phyloP scores from a whole-genome alignment of 1,139 yeast genomes.

The Petasospora rhodanensis region DNA sequence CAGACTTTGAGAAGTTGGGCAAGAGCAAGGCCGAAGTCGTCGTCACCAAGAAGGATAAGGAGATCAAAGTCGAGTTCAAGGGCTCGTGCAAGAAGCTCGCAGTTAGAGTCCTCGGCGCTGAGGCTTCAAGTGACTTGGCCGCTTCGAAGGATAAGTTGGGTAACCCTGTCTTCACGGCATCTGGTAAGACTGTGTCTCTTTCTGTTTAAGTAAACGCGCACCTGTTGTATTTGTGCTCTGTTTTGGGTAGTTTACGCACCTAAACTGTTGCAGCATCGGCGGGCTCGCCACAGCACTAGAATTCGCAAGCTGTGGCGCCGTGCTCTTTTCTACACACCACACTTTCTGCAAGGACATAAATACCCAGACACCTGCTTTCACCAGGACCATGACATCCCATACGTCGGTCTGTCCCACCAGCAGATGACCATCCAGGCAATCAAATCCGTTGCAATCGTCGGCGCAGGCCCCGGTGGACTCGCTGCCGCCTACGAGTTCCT shows the following conservation, averaged over 20 bases:
- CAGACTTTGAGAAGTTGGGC: conserved; percentile 13
- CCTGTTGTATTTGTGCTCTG: no score
- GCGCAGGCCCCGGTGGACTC: conserved; percentile 39
- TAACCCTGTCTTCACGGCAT: conserved; percentile 9
- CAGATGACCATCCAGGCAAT: no score
- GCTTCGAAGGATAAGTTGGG: conserved; percentile 12
- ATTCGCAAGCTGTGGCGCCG: no score
- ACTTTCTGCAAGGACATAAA: no score
- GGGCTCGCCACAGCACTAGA: no score
- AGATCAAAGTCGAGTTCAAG: conserved; percentile 8
- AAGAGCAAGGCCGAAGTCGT: conserved; percentile 10
- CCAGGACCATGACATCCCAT: no score
- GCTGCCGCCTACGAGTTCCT: conserved; percentile 30
- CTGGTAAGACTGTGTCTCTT: conserved; percentile 8
- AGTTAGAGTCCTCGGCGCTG: conserved; percentile 15
- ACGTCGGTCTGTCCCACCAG: no score
- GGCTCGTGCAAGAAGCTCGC: conserved; percentile 12
- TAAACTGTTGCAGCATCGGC: no score
- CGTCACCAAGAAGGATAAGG: conserved; percentile 9
- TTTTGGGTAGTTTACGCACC: no score
- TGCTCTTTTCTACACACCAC: no score
- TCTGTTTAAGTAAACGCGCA: no score
- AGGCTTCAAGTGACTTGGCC: conserved; percentile 2
- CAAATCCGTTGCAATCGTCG: conserved; percentile 33
- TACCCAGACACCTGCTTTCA: no score